phyloP scores from a whole-genome alignment of 2,329 filamentous ascomycete species.

The Rachicladosporium sp. region DNA sequence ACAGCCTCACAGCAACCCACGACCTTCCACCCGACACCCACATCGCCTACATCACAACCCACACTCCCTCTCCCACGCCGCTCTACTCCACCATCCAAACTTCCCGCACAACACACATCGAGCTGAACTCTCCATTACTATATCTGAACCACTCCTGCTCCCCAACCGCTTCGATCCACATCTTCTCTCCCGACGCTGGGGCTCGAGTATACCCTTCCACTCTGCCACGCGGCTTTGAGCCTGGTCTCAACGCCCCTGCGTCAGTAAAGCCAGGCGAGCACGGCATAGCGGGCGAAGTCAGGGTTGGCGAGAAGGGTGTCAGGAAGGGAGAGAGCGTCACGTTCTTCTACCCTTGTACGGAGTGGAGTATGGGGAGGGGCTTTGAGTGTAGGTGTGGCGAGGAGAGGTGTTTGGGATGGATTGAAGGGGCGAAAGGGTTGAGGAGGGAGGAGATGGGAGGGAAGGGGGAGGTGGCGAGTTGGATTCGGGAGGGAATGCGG shows the following conservation, averaged over 20 bases:
- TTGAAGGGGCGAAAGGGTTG: slow-evolving; percentile 30
- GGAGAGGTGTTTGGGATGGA: slow-evolving; percentile 25
- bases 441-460: slow-evolving; percentile 17
- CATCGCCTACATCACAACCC: slow-evolving; percentile 37
- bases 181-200: slow-evolving; percentile 19
- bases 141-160: slow-evolving; percentile 46
- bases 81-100: slow-evolving; percentile 43
- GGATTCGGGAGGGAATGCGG: slow-evolving; percentile 1
- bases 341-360: slow-evolving; percentile 38
- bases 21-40: slow-evolving; percentile 38
- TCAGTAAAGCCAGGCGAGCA: slow-evolving; percentile 1
- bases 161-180: slow-evolving; percentile 43
- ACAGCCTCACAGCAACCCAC: slow-evolving; percentile 35
- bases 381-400: slow-evolving; percentile 32
- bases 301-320: slow-evolving; percentile 24
- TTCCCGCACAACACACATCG: slow-evolving; percentile 37
- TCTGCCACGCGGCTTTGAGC: neutral
- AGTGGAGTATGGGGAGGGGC: slow-evolving; percentile 35
- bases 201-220: slow-evolving; percentile 13
- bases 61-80: slow-evolving; percentile 29
- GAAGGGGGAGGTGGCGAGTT: slow-evolving; percentile 2
- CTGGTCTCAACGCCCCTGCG: slow-evolving; percentile 1
- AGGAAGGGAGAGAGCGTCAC: slow-evolving; percentile 30
- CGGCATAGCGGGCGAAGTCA: slow-evolving; percentile 9
- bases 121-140: slow-evolving; percentile 44